Conservation (phyloP, 2,329 filamentous ascomycete species). For the Aspergillus sp. region DNA sequence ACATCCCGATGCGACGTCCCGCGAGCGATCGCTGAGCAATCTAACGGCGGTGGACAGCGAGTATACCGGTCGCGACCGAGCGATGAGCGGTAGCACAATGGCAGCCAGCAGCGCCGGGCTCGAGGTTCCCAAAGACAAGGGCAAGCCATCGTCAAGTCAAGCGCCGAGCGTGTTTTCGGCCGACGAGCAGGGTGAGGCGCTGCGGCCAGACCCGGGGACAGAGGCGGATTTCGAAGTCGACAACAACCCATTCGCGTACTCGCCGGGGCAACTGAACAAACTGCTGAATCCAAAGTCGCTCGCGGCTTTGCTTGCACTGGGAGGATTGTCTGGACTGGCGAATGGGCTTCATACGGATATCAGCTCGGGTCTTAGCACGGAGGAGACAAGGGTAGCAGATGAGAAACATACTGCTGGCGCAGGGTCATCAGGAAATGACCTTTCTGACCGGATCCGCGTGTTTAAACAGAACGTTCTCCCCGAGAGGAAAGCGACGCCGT, state of each 20-base stretch:
- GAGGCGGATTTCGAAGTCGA: constrained; percentile 73
- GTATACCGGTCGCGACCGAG: constrained; percentile 11
- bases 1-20: background rate
- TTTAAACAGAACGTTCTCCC: constrained; percentile 66
- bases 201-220: constrained; percentile 71
- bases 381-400: constrained; percentile 52
- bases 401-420: background rate
- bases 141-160: background rate
- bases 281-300: constrained; percentile 74
- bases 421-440: background rate
- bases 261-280: constrained; percentile 69
- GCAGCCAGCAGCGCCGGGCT: constrained; percentile 8
- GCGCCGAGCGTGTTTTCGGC: constrained; percentile 10
- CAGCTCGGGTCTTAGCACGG: constrained; percentile 62
- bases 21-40: constrained; percentile 11
- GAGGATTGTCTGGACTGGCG: constrained; percentile 68
- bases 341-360: constrained; percentile 67
- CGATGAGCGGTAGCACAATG: constrained; percentile 19
- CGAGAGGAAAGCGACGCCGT: constrained; percentile 64
- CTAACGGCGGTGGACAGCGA: constrained; percentile 10
- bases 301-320: constrained; percentile 69
- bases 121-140: constrained; percentile 4
- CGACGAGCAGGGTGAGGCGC: constrained; percentile 49
- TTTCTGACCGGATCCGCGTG: constrained; percentile 7
- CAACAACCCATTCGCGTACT: constrained; percentile 69